Evolutionary conservation across 352 stramenopile genomes (phyloP).

Genomic region (Plasmopara viticola): DNA sequence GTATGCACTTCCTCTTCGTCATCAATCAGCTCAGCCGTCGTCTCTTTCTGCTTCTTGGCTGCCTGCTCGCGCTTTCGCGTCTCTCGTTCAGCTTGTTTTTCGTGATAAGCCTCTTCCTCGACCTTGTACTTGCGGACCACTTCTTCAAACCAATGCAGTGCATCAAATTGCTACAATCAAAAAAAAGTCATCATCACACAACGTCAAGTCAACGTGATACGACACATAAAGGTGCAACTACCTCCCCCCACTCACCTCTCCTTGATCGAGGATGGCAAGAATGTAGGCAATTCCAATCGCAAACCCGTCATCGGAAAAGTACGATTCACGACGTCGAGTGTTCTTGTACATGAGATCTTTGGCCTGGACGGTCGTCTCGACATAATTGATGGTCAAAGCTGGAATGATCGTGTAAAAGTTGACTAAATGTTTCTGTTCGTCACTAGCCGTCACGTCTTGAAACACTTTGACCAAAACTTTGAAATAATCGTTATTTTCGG

Average conservation of each 20-base stretch:
- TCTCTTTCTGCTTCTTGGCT: conserved; percentile 75
- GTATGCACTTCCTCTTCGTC: conserved; percentile 84
- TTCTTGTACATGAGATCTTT: conserved; percentile 96
- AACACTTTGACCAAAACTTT: conserved; percentile 87
- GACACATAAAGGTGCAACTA: conserved; percentile 1
- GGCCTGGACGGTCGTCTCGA: conserved; percentile 83
- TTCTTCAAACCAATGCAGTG: conserved; percentile 89
- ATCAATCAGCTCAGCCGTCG: conserved; percentile 76
- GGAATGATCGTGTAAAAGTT: conserved; percentile 91
- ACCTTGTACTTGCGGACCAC: conserved; percentile 80
- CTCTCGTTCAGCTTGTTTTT: conserved; percentile 80
- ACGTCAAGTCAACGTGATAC: conserved; percentile 1
- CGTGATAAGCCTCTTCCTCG: conserved; percentile 76
- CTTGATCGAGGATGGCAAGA: conserved; percentile 86
- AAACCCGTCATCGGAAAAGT: conserved; percentile 95
- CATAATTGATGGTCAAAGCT: conserved; percentile 86
- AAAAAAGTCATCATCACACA: not conserved
- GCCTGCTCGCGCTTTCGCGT: conserved; percentile 70
- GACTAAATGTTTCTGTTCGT: conserved; percentile 87
- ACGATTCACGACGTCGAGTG: conserved; percentile 88
- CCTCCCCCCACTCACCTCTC: conserved; percentile 35
- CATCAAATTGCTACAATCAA: conserved; percentile 64
- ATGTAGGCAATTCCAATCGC: conserved; percentile 92
- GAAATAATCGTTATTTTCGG: conserved; percentile 92
- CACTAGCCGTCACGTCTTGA: conserved; percentile 80